phyloP scores from a whole-genome alignment of 768 basidiomycete genomes.

The Leucosporidium scottii region DNA sequence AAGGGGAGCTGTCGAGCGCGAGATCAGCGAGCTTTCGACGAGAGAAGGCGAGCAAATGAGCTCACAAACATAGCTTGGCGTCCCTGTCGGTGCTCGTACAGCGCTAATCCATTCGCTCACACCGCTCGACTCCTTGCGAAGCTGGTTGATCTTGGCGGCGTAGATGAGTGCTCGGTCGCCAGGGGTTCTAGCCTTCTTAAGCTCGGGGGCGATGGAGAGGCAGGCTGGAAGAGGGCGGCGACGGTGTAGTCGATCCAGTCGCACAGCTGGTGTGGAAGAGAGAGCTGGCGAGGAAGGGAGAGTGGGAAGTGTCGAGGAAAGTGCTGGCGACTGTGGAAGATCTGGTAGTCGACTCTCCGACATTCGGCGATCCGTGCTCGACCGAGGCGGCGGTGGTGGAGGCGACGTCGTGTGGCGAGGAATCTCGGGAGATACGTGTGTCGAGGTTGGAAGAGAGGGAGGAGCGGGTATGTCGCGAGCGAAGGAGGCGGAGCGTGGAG shows the following conservation, averaged over 20 bases:
- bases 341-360: background rate
- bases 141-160: conserved; percentile 4
- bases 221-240: background rate
- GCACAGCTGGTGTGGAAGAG: background rate
- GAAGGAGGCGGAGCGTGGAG: background rate
- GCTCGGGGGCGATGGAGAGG: background rate
- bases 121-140: background rate
- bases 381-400: background rate
- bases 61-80: too few relatives aligned
- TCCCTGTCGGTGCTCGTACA: too few relatives aligned
- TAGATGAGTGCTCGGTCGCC: conserved; percentile 1
- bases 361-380: background rate
- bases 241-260: background rate
- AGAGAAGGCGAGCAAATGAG: too few relatives aligned
- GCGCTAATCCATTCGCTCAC: background rate
- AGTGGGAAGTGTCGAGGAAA: background rate
- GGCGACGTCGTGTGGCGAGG: background rate
- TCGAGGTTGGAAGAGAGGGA: background rate
- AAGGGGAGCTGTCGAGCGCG: too few relatives aligned
- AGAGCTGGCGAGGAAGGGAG: background rate
- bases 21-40: too few relatives aligned
- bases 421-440: background rate
- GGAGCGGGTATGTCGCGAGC: background rate
- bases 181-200: background rate
- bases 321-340: background rate